phyloP scores from a whole-genome alignment of 768 basidiomycete species.

The Russula brevipes region DNA sequence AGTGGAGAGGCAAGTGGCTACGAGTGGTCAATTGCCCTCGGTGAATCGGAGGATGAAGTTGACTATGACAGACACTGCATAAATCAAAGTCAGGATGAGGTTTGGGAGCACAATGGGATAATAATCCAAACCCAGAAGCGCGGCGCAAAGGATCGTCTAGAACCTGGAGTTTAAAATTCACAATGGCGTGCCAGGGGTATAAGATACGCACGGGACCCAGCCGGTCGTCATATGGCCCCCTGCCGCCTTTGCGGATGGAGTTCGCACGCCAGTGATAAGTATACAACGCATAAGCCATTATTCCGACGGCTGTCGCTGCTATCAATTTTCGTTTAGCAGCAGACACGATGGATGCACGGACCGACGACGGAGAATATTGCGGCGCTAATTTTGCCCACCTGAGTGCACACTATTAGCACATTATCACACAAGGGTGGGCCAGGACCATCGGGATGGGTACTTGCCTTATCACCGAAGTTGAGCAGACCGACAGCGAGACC shows the following conservation, averaged over 20 bases:
- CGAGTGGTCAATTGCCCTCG: slow-evolving; percentile 22
- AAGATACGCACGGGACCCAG: slow-evolving; percentile 76
- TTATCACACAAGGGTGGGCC: background rate
- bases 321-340: slow-evolving; percentile 3
- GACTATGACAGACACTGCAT: slow-evolving; percentile 72
- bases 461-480: slow-evolving; percentile 95
- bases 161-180: slow-evolving; percentile 19
- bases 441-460: slow-evolving; percentile 21
- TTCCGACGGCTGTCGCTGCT: slow-evolving; percentile 69
- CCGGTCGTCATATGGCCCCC: slow-evolving; percentile 95
- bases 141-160: slow-evolving; percentile 77
- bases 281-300: slow-evolving; percentile 94
- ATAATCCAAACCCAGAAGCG: slow-evolving; percentile 59
- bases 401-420: slow-evolving; percentile 2
- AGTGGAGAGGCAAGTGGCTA: background rate
- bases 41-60: slow-evolving; percentile 85
- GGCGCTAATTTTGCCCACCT: slow-evolving; percentile 94
- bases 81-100: slow-evolving; percentile 17
- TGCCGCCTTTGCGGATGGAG: slow-evolving; percentile 84
- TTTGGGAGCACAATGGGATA: background rate
- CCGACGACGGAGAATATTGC: slow-evolving; percentile 95
- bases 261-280: slow-evolving; percentile 96
- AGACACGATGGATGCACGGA: slow-evolving; percentile 36
- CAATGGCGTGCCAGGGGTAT: background rate
- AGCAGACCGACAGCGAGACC: slow-evolving; percentile 93